These are phyloP conservation scores for Paecilomyces fulvus DNA, from an alignment of 2,329 filamentous ascomycete genomes.

Conservation along the genomic window DNA sequence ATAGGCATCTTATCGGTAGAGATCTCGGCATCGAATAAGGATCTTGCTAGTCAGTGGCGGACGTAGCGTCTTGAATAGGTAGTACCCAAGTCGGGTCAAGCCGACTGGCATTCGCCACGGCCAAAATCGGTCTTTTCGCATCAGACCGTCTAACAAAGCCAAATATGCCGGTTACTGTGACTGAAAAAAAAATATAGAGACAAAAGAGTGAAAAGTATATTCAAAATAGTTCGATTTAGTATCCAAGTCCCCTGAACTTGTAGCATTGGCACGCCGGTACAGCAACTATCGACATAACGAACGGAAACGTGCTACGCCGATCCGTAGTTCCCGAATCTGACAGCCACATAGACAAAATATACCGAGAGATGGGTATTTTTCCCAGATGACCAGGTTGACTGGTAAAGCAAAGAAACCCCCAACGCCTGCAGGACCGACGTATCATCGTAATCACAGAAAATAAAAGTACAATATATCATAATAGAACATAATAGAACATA, in stretches of 20 bases:
- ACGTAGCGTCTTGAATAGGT: too few relatives aligned
- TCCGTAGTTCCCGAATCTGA: background rate
- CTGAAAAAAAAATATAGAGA: too few relatives aligned
- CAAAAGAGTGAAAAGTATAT: background rate
- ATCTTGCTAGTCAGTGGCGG: too few relatives aligned
- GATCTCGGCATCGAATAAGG: background rate
- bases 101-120: too few relatives aligned
- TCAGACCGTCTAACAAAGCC: background rate
- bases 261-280: background rate
- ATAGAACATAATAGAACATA: constrained; percentile 7
- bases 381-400: background rate
- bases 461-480: constrained; percentile 4
- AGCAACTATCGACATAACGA: background rate
- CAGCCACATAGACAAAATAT: background rate
- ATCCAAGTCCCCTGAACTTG: background rate
- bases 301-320: background rate
- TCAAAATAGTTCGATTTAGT: background rate
- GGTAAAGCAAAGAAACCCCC: background rate
- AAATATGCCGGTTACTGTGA: background rate
- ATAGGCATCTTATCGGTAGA: background rate
- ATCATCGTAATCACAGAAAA: background rate
- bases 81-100: too few relatives aligned
- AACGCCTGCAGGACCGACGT: background rate
- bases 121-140: too few relatives aligned
- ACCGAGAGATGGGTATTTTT: background rate